A percentile compares a stretch with the other conserved stretches of the same genome.
Evolutionary conservation across 306 rosid genomes (phyloP).

Genomic region (Betula pendula): DNA sequence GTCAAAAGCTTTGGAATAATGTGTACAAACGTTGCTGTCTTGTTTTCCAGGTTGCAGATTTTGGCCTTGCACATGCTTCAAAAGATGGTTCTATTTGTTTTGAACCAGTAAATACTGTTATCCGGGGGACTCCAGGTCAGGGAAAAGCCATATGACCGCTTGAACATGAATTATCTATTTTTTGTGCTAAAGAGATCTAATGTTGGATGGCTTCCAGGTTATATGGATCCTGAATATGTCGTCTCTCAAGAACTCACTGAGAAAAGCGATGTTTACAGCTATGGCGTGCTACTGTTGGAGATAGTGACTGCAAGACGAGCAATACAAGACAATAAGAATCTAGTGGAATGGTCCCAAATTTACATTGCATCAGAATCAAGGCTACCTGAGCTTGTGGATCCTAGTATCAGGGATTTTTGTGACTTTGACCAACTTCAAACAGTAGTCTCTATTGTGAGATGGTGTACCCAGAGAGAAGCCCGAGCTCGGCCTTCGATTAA

Average conservation of each 20-base stretch:
- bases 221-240: conserved; percentile 96
- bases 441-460: conserved; percentile 62
- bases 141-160: conserved; percentile 1
- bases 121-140: conserved; percentile 93
- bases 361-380: conserved; percentile 60
- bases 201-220: conserved; percentile 63
- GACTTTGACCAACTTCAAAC: conserved; percentile 86
- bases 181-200: conserved; percentile 18
- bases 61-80: conserved; percentile 97
- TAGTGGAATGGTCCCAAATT: conserved; percentile 88
- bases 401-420: conserved; percentile 60
- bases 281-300: conserved; percentile 83
- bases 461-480: conserved; percentile 97
- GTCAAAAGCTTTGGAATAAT: not conserved
- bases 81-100: conserved; percentile 78
- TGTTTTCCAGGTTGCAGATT: conserved; percentile 83
- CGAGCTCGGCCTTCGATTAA: conserved; percentile 82
- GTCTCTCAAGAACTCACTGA: conserved; percentile 93
- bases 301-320: conserved; percentile 81
- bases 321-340: conserved; percentile 70
- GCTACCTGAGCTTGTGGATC: conserved; percentile 74
- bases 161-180: conserved; percentile 3
- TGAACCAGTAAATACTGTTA: conserved; percentile 80
- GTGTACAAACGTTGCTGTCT: not conserved
- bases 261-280: conserved; percentile 94